phyloP scores from a whole-genome alignment of 139 green algal genomes.

The Pleodorina starrii region DNA sequence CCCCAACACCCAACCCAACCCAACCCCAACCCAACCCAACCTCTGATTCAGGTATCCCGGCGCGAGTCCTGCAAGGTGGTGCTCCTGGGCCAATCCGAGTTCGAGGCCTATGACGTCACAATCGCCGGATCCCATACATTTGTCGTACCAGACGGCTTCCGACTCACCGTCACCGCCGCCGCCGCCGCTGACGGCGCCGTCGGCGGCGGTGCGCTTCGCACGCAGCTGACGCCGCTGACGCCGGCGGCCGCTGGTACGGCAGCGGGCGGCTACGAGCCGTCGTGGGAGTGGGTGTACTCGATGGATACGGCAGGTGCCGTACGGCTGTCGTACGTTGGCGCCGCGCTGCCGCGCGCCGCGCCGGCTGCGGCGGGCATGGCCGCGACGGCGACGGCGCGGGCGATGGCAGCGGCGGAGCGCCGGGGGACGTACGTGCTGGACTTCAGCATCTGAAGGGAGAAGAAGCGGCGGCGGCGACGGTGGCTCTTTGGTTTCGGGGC shows the following conservation, averaged over 20 bases:
- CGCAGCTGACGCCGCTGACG: background rate
- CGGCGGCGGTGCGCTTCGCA: background rate
- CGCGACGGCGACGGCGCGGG: slow-evolving; percentile 20
- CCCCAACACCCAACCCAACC: too few relatives aligned
- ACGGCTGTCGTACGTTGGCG: slow-evolving; percentile 24
- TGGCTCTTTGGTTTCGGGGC: too few relatives aligned
- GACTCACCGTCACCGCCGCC: slow-evolving; percentile 75
- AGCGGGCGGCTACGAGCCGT: background rate
- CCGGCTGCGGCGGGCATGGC: background rate
- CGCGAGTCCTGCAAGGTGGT: slow-evolving; percentile 77
- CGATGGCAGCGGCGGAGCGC: slow-evolving; percentile 27
- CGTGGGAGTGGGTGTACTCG: slow-evolving; percentile 43
- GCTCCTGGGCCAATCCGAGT: slow-evolving; percentile 91
- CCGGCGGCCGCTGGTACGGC: too few relatives aligned
- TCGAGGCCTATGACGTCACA: slow-evolving; percentile 84
- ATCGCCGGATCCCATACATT: slow-evolving; percentile 72
- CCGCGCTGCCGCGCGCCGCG: background rate
- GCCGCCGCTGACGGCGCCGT: slow-evolving; percentile 10
- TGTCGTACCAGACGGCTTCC: slow-evolving; percentile 87
- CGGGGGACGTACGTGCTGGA: slow-evolving; percentile 16
- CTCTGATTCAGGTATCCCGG: slow-evolving; percentile 73
- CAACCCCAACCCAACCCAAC: too few relatives aligned
- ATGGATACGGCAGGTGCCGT: slow-evolving; percentile 34
- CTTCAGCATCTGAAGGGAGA: slow-evolving; percentile 45
- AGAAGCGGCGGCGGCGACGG: too few relatives aligned